Conservation (phyloP, 148 eudicot genomes). For the Rhododendron henanense region DNA sequence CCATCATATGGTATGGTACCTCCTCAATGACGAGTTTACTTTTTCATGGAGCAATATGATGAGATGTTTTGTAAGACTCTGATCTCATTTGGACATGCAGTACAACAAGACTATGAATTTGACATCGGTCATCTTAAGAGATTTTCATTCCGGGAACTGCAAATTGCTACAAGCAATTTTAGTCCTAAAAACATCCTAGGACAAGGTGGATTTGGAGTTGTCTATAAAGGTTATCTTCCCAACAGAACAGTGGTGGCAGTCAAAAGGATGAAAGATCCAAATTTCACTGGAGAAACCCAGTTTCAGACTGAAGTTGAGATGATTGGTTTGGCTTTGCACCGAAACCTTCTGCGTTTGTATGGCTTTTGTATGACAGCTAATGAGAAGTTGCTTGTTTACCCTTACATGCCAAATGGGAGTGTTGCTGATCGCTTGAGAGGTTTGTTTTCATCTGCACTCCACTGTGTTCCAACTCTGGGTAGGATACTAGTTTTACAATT, state of each 20-base stretch:
- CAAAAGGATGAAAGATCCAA: conserved; percentile 84
- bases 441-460: conserved; percentile 13
- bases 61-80: background rate
- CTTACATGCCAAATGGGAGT: conserved; percentile 93
- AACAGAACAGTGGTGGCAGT: conserved; percentile 77
- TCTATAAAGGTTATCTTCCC: conserved; percentile 76
- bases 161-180: conserved; percentile 70
- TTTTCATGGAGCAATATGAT: background rate
- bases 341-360: conserved; percentile 70
- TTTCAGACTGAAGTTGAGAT: conserved; percentile 97
- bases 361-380: conserved; percentile 85
- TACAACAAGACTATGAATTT: conserved; percentile 82
- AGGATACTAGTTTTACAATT: background rate
- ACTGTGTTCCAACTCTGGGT: background rate
- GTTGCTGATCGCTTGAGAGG: conserved; percentile 96
- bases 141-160: conserved; percentile 80
- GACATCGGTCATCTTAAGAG: conserved; percentile 68
- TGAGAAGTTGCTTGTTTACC: conserved; percentile 83
- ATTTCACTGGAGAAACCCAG: conserved; percentile 82
- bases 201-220: conserved; percentile 88
- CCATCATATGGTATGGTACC: conserved; percentile 79
- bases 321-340: conserved; percentile 90
- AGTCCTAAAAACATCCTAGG: conserved; percentile 72
- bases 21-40: conserved; percentile 2
- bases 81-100: conserved; percentile 42